Conservation (phyloP, 768 basidiomycete species). For the Auriscalpium orientale region DNA sequence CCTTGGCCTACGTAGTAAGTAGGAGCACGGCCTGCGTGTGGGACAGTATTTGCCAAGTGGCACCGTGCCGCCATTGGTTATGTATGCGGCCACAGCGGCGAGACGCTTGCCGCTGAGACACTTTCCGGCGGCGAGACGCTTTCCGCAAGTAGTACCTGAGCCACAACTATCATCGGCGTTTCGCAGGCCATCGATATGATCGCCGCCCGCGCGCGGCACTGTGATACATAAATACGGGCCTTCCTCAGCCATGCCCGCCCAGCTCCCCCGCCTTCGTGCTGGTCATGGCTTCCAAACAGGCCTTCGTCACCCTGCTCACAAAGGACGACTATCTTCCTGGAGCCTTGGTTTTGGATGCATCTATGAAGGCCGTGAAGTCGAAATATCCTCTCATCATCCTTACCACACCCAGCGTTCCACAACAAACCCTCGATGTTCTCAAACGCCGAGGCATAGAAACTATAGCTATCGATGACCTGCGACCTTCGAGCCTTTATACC, state of each 20-base stretch:
- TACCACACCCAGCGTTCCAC: slow-evolving; percentile 34
- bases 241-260: background rate
- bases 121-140: too few relatives aligned
- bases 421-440: slow-evolving; percentile 38
- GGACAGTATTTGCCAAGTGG: too few relatives aligned
- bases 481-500: slow-evolving; percentile 34
- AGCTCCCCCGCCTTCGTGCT: background rate
- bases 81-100: too few relatives aligned
- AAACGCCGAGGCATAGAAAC: slow-evolving; percentile 43
- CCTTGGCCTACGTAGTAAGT: too few relatives aligned
- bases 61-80: too few relatives aligned
- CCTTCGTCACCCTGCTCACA: slow-evolving; percentile 77
- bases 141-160: too few relatives aligned
- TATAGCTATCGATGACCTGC: slow-evolving; percentile 51
- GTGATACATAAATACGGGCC: background rate
- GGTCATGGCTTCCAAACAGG: slow-evolving; percentile 35
- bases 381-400: slow-evolving; percentile 47
- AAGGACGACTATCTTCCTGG: slow-evolving; percentile 51
- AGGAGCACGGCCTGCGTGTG: too few relatives aligned
- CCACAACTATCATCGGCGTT: too few relatives aligned
- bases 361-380: slow-evolving; percentile 34
- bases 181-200: too few relatives aligned
- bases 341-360: slow-evolving; percentile 45
- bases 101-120: too few relatives aligned
- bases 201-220: too few relatives aligned